Percentiles rank a stretch among this genome's conserved stretches.
phyloP scores from a whole-genome alignment of 495 filamentous ascomycete species.

The Halenospora varia region DNA sequence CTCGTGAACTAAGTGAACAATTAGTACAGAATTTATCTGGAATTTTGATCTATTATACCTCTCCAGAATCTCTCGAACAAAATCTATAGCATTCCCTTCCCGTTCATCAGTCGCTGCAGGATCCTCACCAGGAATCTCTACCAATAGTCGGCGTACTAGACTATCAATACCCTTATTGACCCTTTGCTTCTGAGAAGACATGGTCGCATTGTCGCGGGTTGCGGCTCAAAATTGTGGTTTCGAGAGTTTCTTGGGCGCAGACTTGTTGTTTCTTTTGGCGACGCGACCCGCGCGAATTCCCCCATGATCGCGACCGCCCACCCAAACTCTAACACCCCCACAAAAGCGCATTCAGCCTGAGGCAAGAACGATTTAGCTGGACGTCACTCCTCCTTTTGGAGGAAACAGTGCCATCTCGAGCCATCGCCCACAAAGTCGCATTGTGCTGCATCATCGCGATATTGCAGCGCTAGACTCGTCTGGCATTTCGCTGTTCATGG shows the following conservation, averaged over 20 bases:
- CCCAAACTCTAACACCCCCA: background rate
- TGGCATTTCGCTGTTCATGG: conserved; percentile 17
- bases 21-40: no score
- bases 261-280: background rate
- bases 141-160: conserved; percentile 50
- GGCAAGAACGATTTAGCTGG: background rate
- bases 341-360: background rate
- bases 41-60: no score
- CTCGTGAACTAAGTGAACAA: conserved; percentile 12
- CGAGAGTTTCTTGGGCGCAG: background rate
- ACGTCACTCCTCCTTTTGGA: conserved; percentile 11
- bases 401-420: conserved; percentile 5
- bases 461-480: conserved; percentile 11
- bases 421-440: conserved; percentile 16
- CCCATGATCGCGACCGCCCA: background rate
- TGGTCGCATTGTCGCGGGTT: conserved; percentile 33
- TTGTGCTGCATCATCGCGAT: conserved; percentile 15
- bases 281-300: conserved; percentile 1
- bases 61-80: conserved; percentile 45
- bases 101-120: conserved; percentile 45
- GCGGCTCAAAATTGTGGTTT: background rate
- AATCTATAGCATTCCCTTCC: conserved; percentile 47
- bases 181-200: conserved; percentile 40
- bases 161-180: conserved; percentile 51
- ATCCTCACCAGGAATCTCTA: conserved; percentile 43